These are phyloP conservation scores for Saraca asoca DNA, from an alignment of 331 rosid genomes.

Conservation along the genomic window DNA sequence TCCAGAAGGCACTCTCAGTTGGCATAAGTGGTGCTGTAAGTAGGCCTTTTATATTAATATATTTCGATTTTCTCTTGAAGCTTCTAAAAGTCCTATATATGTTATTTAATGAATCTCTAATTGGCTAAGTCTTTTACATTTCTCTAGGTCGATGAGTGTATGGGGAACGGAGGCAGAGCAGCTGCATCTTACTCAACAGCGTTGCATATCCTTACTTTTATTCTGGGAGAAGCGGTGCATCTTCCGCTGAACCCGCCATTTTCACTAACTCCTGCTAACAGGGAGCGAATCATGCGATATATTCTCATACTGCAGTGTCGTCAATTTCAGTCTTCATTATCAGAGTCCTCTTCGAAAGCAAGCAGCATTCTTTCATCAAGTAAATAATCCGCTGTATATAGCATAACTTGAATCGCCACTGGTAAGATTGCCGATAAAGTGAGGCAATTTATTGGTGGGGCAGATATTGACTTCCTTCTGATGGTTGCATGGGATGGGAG, in stretches of 20 bases:
- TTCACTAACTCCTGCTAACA: constrained; percentile 46
- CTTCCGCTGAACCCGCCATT: constrained; percentile 80
- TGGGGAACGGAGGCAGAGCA: constrained; percentile 60
- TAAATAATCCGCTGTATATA: constrained; percentile 43
- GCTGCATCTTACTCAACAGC: constrained; percentile 76
- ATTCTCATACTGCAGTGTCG: constrained; percentile 55
- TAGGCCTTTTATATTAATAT: constrained; percentile 2
- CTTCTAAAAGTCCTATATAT: constrained; percentile 6
- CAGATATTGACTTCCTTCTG: constrained; percentile 17
- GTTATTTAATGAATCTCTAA: not conserved
- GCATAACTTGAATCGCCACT: constrained; percentile 37
- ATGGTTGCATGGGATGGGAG: not conserved
- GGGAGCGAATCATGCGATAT: constrained; percentile 66
- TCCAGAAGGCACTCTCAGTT: constrained; percentile 61
- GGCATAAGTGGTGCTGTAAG: constrained; percentile 66
- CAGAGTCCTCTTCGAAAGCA: constrained; percentile 45
- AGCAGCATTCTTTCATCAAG: constrained; percentile 29
- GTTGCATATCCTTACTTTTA: constrained; percentile 71
- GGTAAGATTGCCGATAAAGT: constrained; percentile 33
- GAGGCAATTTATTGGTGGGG: constrained; percentile 38
- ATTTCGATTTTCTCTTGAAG: too few species aligned
- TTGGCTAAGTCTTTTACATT: constrained; percentile 14
- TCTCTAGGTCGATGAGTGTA: constrained; percentile 71
- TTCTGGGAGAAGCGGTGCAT: constrained; percentile 69
- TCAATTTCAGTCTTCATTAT: constrained; percentile 43